Evolutionary conservation across 371 early-diverging fungal genomes (phyloP).

Genomic region (Mortierella sp.): DNA sequence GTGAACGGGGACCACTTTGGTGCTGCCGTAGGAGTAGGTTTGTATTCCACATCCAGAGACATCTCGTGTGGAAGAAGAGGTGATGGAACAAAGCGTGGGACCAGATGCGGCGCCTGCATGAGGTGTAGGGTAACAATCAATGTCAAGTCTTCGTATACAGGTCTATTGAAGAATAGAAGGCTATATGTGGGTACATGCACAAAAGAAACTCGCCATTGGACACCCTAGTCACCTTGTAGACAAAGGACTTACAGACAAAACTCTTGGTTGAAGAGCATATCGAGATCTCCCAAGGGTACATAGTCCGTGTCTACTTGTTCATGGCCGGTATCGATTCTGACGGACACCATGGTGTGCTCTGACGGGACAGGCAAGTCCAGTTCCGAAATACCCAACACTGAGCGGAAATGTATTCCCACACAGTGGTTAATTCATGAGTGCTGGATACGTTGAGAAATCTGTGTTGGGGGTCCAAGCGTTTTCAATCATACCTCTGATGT

Average conservation of each 20-base stretch:
- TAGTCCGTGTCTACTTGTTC: constrained; percentile 46
- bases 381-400: constrained; percentile 2
- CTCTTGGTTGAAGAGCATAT: constrained; percentile 41
- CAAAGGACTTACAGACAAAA: constrained; percentile 32
- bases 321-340: constrained; percentile 38
- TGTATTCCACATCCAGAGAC: no score
- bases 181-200: no score
- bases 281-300: constrained; percentile 12
- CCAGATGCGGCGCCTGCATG: constrained; percentile 43
- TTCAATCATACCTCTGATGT: constrained; percentile 20
- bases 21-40: neutral
- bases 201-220: neutral
- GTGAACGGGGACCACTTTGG: no score
- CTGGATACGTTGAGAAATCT: no score
- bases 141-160: constrained; percentile 9
- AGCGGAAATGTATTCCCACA: constrained; percentile 1
- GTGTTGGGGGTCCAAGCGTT: no score
- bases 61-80: neutral
- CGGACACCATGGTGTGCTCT: constrained; percentile 26
- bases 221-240: neutral
- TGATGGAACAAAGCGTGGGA: constrained; percentile 7
- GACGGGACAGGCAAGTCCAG: constrained; percentile 17
- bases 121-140: constrained; percentile 35
- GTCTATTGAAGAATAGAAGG: constrained; percentile 12
- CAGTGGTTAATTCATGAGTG: no score